Conservation (phyloP, 1,284 basidiomycete species). For the Phellinidium pouzarii region DNA sequence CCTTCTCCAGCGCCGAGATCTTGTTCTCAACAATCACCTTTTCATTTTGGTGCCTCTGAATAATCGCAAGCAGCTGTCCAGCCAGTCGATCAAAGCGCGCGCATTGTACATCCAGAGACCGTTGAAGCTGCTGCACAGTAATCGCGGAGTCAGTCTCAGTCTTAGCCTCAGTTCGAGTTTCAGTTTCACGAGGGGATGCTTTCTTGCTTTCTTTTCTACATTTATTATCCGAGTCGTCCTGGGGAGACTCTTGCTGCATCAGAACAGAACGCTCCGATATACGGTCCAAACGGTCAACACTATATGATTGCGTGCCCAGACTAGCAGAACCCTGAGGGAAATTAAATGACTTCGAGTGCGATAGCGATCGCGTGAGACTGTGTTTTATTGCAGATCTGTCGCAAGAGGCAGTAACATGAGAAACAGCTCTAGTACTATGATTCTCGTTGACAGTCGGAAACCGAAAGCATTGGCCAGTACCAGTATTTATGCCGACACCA, state of each 20-base stretch:
- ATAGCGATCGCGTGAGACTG: neutral
- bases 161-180: no score
- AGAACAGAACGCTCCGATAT: slow-evolving; percentile 16
- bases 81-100: slow-evolving; percentile 18
- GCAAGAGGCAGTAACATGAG: neutral
- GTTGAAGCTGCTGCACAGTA: slow-evolving; percentile 4
- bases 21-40: slow-evolving; percentile 33
- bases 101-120: slow-evolving; percentile 13
- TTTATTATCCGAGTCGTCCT: neutral
- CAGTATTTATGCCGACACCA: no score
- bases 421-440: neutral
- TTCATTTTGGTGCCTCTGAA: slow-evolving; percentile 33
- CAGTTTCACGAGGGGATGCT: neutral
- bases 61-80: slow-evolving; percentile 16
- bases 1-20: slow-evolving; percentile 38
- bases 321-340: neutral
- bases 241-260: slow-evolving; percentile 1
- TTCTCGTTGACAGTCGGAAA: neutral
- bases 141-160: neutral
- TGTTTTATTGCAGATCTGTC: neutral
- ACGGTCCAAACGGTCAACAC: slow-evolving; percentile 12
- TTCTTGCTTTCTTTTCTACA: neutral
- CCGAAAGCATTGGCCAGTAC: neutral
- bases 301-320: neutral
- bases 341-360: slow-evolving; percentile 3